phyloP scores from a whole-genome alignment of 352 stramenopile species.

The Globisporangium polare region DNA sequence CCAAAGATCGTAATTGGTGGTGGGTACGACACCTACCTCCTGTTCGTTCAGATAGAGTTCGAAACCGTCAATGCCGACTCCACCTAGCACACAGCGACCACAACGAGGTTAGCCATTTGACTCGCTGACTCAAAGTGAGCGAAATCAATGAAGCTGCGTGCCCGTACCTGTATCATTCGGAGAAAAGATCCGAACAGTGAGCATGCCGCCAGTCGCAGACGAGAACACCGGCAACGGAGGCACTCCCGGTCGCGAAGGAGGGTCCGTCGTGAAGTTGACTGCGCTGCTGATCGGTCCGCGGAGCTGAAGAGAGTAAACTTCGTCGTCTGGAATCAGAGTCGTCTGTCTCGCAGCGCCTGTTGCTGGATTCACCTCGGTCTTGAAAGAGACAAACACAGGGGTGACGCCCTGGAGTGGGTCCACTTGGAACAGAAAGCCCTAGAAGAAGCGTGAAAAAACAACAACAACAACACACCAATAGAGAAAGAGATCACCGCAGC shows the following conservation, averaged over 20 bases:
- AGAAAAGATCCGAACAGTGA: constrained; percentile 39
- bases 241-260: constrained; percentile 26
- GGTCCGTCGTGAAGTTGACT: constrained; percentile 29
- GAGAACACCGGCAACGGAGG: constrained; percentile 20
- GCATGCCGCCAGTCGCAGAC: constrained; percentile 35
- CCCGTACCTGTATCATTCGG: constrained; percentile 49
- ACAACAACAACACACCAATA: neutral
- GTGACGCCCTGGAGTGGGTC: constrained; percentile 13
- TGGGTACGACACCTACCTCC: constrained; percentile 13
- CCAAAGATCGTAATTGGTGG: neutral
- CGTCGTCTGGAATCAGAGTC: constrained; percentile 10
- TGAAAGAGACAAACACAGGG: constrained; percentile 8
- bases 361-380: neutral
- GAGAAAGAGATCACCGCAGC: neutral
- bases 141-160: neutral
- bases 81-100: constrained; percentile 15
- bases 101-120: no score
- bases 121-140: no score
- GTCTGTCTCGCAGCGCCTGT: constrained; percentile 8
- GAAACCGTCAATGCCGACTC: constrained; percentile 28
- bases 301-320: constrained; percentile 15
- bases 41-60: constrained; percentile 32
- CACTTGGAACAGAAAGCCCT: constrained; percentile 52
- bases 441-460: neutral
- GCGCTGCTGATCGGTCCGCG: constrained; percentile 25